phyloP scores from a whole-genome alignment of 1,284 basidiomycete genomes.

The Cystobasidiaceae sp. region DNA sequence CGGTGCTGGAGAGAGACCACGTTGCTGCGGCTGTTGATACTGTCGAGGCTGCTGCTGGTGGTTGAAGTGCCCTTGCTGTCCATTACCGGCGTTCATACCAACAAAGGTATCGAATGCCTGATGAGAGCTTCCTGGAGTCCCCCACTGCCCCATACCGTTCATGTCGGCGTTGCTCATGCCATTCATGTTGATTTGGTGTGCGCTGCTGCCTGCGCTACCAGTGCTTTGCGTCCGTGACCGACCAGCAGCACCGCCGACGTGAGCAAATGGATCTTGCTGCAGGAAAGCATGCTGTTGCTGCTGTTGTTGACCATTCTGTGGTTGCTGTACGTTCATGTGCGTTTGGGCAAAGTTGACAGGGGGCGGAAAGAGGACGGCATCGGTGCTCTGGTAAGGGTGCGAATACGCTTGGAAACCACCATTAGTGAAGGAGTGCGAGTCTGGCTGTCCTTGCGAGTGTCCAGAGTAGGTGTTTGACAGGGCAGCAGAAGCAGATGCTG shows the following conservation, averaged over 20 bases:
- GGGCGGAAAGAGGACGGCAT: constrained; percentile 1
- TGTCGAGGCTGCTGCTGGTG: not conserved
- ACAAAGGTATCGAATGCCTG: no score
- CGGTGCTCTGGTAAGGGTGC: not conserved
- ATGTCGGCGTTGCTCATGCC: constrained; percentile 13
- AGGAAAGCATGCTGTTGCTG: constrained; percentile 14
- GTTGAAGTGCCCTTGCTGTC: not conserved
- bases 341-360: constrained; percentile 26
- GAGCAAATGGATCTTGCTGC: constrained; percentile 26
- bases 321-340: no score
- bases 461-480: constrained; percentile 3
- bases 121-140: not conserved
- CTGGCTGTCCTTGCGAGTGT: not conserved
- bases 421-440: no score
- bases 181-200: not conserved
- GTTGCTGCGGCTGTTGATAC: not conserved
- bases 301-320: not conserved
- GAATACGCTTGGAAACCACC: not conserved
- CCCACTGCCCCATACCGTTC: constrained; percentile 8
- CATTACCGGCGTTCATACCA: no score
- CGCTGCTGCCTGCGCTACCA: constrained; percentile 10
- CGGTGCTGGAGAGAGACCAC: not conserved
- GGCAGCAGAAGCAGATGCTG: not conserved
- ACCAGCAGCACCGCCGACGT: not conserved
- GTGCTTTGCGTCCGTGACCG: constrained; percentile 9